Evolutionary conservation across 2,329 filamentous ascomycete species (phyloP), one percentile per base, ranked within the genome.

Genomic region (Exutisphaerella laricina): DNA sequence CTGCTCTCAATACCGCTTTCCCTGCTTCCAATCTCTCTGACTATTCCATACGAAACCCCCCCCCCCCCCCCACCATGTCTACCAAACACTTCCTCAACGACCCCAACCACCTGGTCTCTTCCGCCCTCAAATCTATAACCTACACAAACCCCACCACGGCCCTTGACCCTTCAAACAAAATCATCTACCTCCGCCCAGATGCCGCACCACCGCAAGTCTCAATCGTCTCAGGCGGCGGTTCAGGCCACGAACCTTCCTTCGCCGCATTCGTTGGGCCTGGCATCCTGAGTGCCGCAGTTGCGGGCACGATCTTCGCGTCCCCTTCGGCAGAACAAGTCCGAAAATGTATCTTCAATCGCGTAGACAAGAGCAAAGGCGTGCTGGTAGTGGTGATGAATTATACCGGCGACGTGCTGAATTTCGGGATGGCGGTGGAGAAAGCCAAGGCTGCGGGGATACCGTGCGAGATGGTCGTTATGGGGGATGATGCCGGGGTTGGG

Each of bases 381-480:
- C 65, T 96, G 29, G 84, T 95, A n/a, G 82, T 89, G 4, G 85
- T 94, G 21, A 95, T 94, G 86, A 96, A 96, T 65, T 66, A 66
- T 29, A 67, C 64, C 0, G 71, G 71, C 2, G 71, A 73, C 48
- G 79, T 95, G 41, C 75, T 96, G 54, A 94, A 95, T 68, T 96
- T 96, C 61, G 89, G 88, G 42, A 84, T 96, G 77, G 89, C 84
- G 1, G 86, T 92, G 6, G 90, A 96, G 66, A 95, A 95, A 70
- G 88, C 88, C 12, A 82, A 84, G 45, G 88, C 88, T 1, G 78
- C 80, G 0, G 89, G 88, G 0, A 67, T 88, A 17, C 69, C 80
- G 13, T 85, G 86, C 0, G 85, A 94, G 62, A 94, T 96, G 84
- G 80, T 94, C 7, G 84, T 94, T 6, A 87, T 96, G 5, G 88